Percentiles rank a stretch among this genome's conserved stretches.
phyloP scores from a whole-genome alignment of 345 rosid species.

The Camelina hispida region DNA sequence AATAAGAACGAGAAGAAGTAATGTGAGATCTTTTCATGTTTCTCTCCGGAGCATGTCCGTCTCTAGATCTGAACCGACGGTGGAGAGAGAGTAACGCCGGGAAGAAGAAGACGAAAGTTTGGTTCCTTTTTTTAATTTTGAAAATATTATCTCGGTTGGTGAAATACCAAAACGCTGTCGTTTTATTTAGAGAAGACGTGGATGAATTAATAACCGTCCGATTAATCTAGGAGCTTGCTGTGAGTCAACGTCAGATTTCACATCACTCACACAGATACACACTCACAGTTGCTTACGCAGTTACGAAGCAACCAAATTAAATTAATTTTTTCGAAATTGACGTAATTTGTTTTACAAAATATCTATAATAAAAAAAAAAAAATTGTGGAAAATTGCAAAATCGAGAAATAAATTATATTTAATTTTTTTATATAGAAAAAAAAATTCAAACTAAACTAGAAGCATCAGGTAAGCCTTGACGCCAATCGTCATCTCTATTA shows the following conservation, averaged over 20 bases:
- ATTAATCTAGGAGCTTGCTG: neutral
- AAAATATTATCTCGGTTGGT: neutral
- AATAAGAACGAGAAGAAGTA: constrained; percentile 48
- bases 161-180: constrained; percentile 8
- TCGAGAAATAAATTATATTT: constrained; percentile 8
- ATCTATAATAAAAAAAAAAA: neutral
- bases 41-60: constrained; percentile 19
- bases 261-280: constrained; percentile 5
- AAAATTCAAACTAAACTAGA: constrained; percentile 59
- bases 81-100: constrained; percentile 35
- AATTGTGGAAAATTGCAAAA: constrained; percentile 11
- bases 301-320: constrained; percentile 32
- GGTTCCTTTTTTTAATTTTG: constrained; percentile 5
- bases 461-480: constrained; percentile 76
- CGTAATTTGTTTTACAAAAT: constrained; percentile 28
- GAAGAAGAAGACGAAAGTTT: constrained; percentile 37
- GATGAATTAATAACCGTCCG: neutral
- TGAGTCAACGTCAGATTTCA: constrained; percentile 40
- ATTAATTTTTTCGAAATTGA: constrained; percentile 16
- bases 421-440: neutral
- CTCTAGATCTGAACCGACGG: constrained; percentile 43
- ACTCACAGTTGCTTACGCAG: constrained; percentile 35
- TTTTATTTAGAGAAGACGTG: neutral
- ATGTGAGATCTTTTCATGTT: constrained; percentile 66
- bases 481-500: constrained; percentile 54